Conservation (phyloP, 805 yeast genomes). For the Spathaspora arborariae region DNA sequence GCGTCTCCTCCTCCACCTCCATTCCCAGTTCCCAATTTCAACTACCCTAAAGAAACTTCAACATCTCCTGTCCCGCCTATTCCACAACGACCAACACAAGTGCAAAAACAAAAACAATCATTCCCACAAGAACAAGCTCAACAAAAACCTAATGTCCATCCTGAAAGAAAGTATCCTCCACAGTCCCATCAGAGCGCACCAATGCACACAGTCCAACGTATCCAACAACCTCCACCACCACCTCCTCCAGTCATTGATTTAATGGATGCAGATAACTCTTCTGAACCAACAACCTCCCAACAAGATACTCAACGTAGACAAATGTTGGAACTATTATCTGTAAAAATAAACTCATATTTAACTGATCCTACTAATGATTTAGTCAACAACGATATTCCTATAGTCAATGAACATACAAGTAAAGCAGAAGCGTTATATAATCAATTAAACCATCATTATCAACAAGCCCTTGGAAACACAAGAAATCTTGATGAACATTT, state of each 20-base stretch:
- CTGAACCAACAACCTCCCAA: not conserved
- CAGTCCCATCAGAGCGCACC: not conserved
- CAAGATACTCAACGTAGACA: conserved; percentile 4
- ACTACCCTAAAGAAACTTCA: conserved; percentile 1
- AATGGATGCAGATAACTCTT: conserved; percentile 16
- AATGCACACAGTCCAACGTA: conserved; percentile 3
- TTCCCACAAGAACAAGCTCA: not conserved
- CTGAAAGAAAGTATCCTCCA: not conserved
- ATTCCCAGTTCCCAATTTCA: not conserved
- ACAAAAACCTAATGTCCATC: not conserved
- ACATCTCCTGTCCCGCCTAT: not conserved
- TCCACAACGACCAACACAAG: not conserved
- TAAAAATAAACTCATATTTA: conserved; percentile 14
- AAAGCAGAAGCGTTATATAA: conserved; percentile 26
- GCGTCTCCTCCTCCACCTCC: not conserved
- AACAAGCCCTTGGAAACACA: conserved; percentile 34
- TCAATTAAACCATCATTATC: conserved; percentile 32
- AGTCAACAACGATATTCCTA: conserved; percentile 12
- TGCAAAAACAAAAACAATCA: not conserved
- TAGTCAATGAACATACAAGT: conserved; percentile 11
- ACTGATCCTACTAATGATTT: conserved; percentile 7
- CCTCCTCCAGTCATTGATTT: conserved; percentile 9
- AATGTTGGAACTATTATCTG: conserved; percentile 13
- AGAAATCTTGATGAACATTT: conserved; percentile 28
- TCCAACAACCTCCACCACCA: conserved; percentile 1